Percentiles rank a stretch among this genome's conserved stretches.
These are phyloP conservation scores for Tylopilus vinaceipallidus DNA, from an alignment of 768 basidiomycete species.

Conservation along the genomic window DNA sequence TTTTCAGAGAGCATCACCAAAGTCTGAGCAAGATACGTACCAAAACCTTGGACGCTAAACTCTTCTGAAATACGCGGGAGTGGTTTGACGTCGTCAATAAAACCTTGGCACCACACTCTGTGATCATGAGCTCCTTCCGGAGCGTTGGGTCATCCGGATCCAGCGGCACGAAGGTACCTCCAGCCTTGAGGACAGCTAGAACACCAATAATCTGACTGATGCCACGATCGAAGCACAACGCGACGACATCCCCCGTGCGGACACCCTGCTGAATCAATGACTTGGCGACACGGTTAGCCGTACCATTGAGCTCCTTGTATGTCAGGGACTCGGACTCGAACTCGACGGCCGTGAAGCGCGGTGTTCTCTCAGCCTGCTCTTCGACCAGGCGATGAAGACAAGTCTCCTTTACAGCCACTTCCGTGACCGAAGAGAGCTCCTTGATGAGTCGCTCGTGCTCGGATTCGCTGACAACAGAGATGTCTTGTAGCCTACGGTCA, in stretches of 20 bases:
- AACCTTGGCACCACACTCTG: slow-evolving; percentile 27
- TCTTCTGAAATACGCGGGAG: slow-evolving; percentile 23
- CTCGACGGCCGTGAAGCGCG: slow-evolving; percentile 22
- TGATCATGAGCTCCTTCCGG: slow-evolving; percentile 29
- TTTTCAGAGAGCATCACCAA: background rate
- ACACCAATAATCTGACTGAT: slow-evolving; percentile 29
- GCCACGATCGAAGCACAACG: slow-evolving; percentile 31
- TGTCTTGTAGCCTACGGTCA: slow-evolving; percentile 15
- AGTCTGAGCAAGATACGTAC: slow-evolving; percentile 1
- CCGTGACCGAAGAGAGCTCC: slow-evolving; percentile 23
- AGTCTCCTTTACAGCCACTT: slow-evolving; percentile 13
- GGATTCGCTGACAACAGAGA: slow-evolving; percentile 12
- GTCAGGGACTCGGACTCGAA: slow-evolving; percentile 31
- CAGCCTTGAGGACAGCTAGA: slow-evolving; percentile 34
- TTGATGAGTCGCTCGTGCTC: slow-evolving; percentile 24
- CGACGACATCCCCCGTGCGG: slow-evolving; percentile 22
- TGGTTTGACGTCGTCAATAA: slow-evolving; percentile 27
- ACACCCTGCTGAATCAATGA: slow-evolving; percentile 28
- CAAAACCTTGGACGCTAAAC: slow-evolving; percentile 22
- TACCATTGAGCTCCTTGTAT: slow-evolving; percentile 31
- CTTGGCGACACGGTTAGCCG: slow-evolving; percentile 33
- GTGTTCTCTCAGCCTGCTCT: slow-evolving; percentile 20
- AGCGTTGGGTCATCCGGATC: slow-evolving; percentile 31
- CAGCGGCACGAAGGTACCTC: slow-evolving; percentile 22
- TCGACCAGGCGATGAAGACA: slow-evolving; percentile 21